Evolutionary conservation across 352 stramenopile species (phyloP).

Genomic region (Phytophthora podocarpi): DNA sequence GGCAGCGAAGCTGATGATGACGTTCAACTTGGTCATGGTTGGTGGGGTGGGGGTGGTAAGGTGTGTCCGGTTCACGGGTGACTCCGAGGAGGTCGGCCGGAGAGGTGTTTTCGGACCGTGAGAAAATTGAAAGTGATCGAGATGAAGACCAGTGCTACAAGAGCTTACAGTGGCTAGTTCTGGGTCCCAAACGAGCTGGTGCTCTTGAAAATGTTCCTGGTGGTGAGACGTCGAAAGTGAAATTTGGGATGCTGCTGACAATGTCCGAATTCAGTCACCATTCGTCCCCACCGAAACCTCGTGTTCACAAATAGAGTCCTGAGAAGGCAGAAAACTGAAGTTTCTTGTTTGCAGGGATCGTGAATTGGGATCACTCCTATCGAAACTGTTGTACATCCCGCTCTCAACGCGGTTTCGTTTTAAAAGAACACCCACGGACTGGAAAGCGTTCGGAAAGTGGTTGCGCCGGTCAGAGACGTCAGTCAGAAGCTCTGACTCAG

Average conservation of each 20-base stretch:
- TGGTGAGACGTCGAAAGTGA: slow-evolving; percentile 15
- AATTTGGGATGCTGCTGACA: slow-evolving; percentile 4
- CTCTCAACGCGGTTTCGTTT: no score
- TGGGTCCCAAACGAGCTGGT: no score
- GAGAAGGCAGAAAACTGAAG: slow-evolving; percentile 2
- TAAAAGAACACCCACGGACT: no score
- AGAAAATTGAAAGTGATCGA: slow-evolving; percentile 25
- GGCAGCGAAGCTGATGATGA: slow-evolving; percentile 26
- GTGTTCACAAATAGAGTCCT: slow-evolving; percentile 15
- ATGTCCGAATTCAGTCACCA: not conserved
- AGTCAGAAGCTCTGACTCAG: no score
- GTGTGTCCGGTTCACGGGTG: no score
- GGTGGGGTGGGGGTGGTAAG: not conserved
- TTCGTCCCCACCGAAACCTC: not conserved
- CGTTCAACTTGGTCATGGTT: slow-evolving; percentile 34
- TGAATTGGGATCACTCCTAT: not conserved
- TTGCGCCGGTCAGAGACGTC: no score
- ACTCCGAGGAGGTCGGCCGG: not conserved
- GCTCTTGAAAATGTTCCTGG: not conserved
- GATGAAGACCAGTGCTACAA: no score
- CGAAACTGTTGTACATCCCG: not conserved
- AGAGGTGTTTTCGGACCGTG: not conserved
- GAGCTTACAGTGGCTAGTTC: no score
- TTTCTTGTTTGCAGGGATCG: slow-evolving; percentile 2
- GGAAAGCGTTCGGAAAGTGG: no score